Evolutionary conservation across 805 yeast species (phyloP).

Genomic region (Babjeviella inositovora): DNA sequence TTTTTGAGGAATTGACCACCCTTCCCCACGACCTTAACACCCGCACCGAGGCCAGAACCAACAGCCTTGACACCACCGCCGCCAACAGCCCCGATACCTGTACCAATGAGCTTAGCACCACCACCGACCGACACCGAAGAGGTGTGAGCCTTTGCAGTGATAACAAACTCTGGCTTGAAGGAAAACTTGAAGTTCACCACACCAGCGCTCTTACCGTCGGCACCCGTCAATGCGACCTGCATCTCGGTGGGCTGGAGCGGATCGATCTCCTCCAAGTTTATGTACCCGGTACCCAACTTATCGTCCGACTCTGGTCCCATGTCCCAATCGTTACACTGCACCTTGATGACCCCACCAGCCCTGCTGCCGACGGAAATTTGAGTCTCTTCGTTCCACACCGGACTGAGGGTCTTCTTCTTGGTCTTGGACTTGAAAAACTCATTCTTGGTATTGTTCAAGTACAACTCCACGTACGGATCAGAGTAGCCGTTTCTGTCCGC

Average conservation of each 20-base stretch:
- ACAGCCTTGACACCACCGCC: conserved; percentile 24
- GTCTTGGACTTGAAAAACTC: conserved; percentile 60
- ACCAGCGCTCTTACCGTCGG: conserved; percentile 46
- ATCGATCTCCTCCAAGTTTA: conserved; percentile 44
- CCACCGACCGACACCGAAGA: conserved; percentile 16
- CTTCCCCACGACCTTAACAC: conserved; percentile 18
- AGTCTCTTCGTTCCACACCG: conserved; percentile 73
- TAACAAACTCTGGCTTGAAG: conserved; percentile 60
- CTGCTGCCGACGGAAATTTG: conserved; percentile 42
- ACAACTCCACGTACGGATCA: conserved; percentile 74
- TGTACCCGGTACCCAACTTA: conserved; percentile 45
- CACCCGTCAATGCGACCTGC: conserved; percentile 32
- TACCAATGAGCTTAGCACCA: conserved; percentile 27
- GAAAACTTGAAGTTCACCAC: conserved; percentile 35
- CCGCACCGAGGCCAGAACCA: conserved; percentile 22
- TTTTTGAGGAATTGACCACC: conserved; percentile 11
- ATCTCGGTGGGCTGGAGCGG: conserved; percentile 33
- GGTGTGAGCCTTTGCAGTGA: conserved; percentile 23
- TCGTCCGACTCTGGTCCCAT: conserved; percentile 82
- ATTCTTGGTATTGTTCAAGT: conserved; percentile 43
- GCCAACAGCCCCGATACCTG: conserved; percentile 11
- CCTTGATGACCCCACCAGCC: conserved; percentile 36
- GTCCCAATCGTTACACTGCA: conserved; percentile 80
- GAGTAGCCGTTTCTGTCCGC: conserved; percentile 91
- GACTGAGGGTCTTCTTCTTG: conserved; percentile 74